Conservation (phyloP, 371 early-diverging fungal species). For the Paraphysoderma sedebokerense region DNA sequence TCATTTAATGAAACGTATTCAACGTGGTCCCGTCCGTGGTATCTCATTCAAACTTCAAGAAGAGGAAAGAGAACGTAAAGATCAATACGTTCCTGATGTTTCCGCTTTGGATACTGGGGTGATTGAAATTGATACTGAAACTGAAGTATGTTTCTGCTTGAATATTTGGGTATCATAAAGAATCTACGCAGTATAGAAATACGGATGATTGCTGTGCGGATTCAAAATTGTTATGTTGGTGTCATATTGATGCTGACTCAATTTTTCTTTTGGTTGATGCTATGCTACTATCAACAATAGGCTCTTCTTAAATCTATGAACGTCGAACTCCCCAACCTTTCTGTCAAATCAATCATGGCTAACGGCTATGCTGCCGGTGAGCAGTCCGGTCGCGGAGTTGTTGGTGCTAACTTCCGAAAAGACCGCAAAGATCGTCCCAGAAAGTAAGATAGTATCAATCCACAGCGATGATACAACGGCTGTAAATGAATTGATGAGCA, state of each 20-base stretch:
- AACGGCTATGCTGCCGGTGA: not conserved
- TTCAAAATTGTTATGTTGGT: not conserved
- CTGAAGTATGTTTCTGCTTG: conserved; percentile 20
- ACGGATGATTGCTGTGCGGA: not conserved
- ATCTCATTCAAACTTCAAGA: conserved; percentile 99
- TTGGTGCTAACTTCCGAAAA: conserved; percentile 10
- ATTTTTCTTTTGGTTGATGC: not conserved
- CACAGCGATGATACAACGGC: no score
- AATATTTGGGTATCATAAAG: not conserved
- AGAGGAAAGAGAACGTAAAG: conserved; percentile 99
- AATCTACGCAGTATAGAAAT: no score
- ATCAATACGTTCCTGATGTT: conserved; percentile 98
- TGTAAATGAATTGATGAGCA: no score
- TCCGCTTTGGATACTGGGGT: conserved; percentile 90
- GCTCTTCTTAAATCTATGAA: conserved; percentile 88
- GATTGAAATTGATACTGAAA: conserved; percentile 93
- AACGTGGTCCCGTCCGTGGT: conserved; percentile 97
- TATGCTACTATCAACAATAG: conserved; percentile 21
- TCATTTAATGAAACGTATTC: conserved; percentile 99
- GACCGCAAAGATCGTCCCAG: no score
- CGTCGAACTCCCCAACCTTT: conserved; percentile 42
- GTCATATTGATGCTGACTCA: not conserved
- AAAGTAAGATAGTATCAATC: no score
- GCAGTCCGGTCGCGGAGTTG: conserved; percentile 5
- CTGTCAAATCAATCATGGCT: conserved; percentile 4